These are phyloP conservation scores for Hymenoscyphus linearis DNA, from an alignment of 2,329 filamentous ascomycete genomes.

Conservation along the genomic window DNA sequence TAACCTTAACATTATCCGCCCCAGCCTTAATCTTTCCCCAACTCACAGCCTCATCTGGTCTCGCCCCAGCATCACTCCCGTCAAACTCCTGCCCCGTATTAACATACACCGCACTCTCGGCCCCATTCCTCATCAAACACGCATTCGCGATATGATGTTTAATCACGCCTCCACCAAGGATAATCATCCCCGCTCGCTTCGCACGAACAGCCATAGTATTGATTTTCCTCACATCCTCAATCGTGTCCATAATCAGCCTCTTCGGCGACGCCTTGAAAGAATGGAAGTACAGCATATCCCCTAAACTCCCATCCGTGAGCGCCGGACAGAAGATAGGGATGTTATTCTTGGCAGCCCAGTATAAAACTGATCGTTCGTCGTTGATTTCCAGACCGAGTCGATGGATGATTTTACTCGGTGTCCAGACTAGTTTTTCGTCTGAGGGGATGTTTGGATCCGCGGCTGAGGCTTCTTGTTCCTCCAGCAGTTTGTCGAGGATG, in stretches of 20 bases:
- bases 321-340: conserved; percentile 97
- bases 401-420: conserved; percentile 85
- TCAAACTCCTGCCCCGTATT: conserved; percentile 98
- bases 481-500: conserved; percentile 89
- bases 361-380: conserved; percentile 80
- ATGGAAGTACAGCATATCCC: conserved; percentile 99
- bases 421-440: conserved; percentile 74
- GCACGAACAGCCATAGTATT: conserved; percentile 89
- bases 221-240: conserved; percentile 87
- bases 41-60: conserved; percentile 93
- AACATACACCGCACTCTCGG: conserved; percentile 94
- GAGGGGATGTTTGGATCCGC: conserved; percentile 27
- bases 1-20: conserved; percentile 83
- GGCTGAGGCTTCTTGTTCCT: conserved; percentile 81
- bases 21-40: conserved; percentile 97
- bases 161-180: conserved; percentile 88
- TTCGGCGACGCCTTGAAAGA: conserved; percentile 83
- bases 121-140: conserved; percentile 94
- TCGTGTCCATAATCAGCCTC: conserved; percentile 82
- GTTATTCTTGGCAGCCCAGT: conserved; percentile 96
- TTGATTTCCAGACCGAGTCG: conserved; percentile 91
- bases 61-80: conserved; percentile 89
- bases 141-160: conserved; percentile 99
- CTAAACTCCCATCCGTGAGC: conserved; percentile 87
- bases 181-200: conserved; percentile 87